phyloP scores from a whole-genome alignment of 306 rosid genomes.

The Adenanthera pavonina region DNA sequence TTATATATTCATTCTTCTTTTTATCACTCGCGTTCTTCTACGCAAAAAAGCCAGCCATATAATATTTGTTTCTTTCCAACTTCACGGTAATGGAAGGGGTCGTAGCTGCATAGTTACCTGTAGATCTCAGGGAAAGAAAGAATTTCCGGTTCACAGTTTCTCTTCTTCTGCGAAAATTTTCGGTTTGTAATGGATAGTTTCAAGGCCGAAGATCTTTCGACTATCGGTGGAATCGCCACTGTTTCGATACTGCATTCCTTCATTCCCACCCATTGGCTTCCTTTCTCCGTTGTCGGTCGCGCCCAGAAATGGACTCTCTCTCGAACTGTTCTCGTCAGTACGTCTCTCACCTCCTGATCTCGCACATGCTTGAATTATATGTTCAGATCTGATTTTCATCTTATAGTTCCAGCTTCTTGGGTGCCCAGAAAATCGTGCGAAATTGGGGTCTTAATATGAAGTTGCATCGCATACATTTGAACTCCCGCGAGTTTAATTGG shows the following conservation, averaged over 20 bases:
- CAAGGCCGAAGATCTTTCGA: constrained; percentile 94
- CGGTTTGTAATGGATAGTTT: constrained; percentile 60
- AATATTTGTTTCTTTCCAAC: neutral
- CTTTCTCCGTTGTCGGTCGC: constrained; percentile 97
- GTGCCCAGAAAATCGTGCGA: neutral
- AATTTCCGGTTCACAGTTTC: neutral
- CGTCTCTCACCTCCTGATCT: constrained; percentile 40
- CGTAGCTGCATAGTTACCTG: neutral
- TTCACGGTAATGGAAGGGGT: neutral
- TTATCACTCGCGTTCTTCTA: no score
- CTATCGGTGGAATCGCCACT: constrained; percentile 97
- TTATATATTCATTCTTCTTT: no score
- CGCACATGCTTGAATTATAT: neutral
- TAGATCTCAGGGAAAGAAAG: constrained; percentile 21
- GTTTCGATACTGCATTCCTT: constrained; percentile 94
- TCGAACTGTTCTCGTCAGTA: constrained; percentile 89
- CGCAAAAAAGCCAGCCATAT: neutral
- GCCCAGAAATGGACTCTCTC: constrained; percentile 99
- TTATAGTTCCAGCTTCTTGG: constrained; percentile 14
- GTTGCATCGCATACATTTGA: neutral
- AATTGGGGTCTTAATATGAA: neutral
- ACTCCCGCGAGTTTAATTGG: neutral
- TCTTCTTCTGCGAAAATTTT: neutral
- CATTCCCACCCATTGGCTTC: constrained; percentile 99
- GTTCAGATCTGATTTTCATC: neutral